A percentile compares a stretch with the other conserved stretches of the same genome.
phyloP scores from a whole-genome alignment of 108 stramenopile species.

The Cyclotella baltica region DNA sequence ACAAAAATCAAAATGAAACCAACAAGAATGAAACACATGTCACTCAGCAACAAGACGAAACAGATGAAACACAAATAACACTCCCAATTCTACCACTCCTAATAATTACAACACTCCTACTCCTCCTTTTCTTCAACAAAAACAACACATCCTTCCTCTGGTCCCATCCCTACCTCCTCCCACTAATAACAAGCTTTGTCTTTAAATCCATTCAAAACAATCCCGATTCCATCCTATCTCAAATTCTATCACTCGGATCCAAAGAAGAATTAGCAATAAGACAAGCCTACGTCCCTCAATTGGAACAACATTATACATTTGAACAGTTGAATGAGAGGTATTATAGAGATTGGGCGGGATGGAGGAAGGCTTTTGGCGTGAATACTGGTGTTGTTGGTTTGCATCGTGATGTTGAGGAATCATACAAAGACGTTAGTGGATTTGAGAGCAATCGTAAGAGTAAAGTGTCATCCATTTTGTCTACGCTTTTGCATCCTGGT shows the following conservation, averaged over 20 bases:
- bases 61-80: background rate
- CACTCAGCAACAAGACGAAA: background rate
- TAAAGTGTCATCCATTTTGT: background rate
- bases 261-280: background rate
- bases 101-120: background rate
- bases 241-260: background rate
- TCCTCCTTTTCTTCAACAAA: background rate
- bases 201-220: conserved; percentile 8
- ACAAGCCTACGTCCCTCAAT: conserved; percentile 66
- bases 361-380: conserved; percentile 35
- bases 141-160: conserved; percentile 6
- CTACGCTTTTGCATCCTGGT: conserved; percentile 1
- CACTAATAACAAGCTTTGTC: conserved; percentile 39
- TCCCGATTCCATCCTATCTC: background rate
- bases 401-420: background rate
- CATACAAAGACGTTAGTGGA: background rate
- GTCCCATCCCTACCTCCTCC: conserved; percentile 42
- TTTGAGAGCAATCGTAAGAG: too few relatives aligned
- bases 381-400: conserved; percentile 19
- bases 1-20: background rate
- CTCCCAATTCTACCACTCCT: background rate
- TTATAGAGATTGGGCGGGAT: conserved; percentile 63
- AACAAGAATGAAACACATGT: background rate
- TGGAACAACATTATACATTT: conserved; percentile 82
- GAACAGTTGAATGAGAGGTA: conserved; percentile 79